Evolutionary conservation across 2,329 filamentous ascomycete species (phyloP), one percentile per base, ranked within the genome.

Genomic region (Bertia moriformis): DNA sequence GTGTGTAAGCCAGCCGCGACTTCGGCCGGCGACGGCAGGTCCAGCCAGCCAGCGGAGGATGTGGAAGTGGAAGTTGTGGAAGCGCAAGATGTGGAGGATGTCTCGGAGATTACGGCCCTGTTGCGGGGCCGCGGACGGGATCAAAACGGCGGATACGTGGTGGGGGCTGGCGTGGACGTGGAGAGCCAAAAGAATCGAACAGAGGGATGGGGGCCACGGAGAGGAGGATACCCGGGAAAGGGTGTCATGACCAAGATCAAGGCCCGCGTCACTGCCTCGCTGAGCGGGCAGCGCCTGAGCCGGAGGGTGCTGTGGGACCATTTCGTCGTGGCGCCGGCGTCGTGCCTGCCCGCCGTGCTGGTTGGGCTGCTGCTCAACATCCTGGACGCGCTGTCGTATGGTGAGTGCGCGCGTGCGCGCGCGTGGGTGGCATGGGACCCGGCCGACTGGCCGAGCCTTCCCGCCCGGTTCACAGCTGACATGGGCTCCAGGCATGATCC

Each of bases 351-450:
- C 2, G 83, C 89, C 3, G 89, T 96, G 1, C 71, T 93, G 46
- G 73, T 98, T 1, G 91, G 91, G 0, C 61, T 94, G 18, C 66
- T 98, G 1, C 71, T 98, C 14, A 98, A 98, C 48, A 81, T 98
- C 36, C 67, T 98, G 14, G 91, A 98, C 63, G 91, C 89, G 4
- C 62, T 98, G 29, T 96, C 91, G 2, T 98, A 98, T 52, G 91
- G 83, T 71, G 60, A 55, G 63, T 51, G 30, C 22, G 39, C 3
- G 19, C n/a, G 3, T 27, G 18, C 40, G 40, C 32, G 43, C 37
- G 43, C 40, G 40, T 42, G 30, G 19, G 15, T 42, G 30, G 37
- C n/a, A 3, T 38, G 30, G 42, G 10, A 19, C 22, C 32, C 43
- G 45, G 29, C 39, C 38, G 30, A 3, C 15, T 7, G 7, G n/a